These are phyloP conservation scores for Decorospora gaudefroyi DNA, from an alignment of 2,329 filamentous ascomycete genomes.

Conservation along the genomic window DNA sequence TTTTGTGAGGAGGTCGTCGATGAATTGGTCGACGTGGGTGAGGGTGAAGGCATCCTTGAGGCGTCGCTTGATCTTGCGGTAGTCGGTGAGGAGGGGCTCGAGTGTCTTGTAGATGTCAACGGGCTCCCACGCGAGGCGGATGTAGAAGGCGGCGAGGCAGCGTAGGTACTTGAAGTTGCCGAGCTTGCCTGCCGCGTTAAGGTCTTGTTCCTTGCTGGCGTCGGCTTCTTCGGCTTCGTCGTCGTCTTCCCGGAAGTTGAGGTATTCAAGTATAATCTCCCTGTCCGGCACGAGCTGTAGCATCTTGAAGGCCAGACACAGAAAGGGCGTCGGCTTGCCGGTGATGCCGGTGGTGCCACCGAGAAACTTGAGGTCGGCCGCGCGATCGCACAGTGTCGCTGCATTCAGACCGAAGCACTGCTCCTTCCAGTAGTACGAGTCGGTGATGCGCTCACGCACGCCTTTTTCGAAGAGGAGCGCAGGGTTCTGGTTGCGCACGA, in stretches of 20 bases:
- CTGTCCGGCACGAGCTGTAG: slow-evolving; percentile 83
- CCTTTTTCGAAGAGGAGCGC: slow-evolving; percentile 96
- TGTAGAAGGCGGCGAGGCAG: slow-evolving; percentile 88
- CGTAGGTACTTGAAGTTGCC: slow-evolving; percentile 75
- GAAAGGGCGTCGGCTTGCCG: slow-evolving; percentile 87
- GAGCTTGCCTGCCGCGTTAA: slow-evolving; percentile 36
- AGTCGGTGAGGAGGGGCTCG: slow-evolving; percentile 82
- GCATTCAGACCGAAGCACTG: slow-evolving; percentile 95
- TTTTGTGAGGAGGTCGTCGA: slow-evolving; percentile 88
- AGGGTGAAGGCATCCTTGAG: slow-evolving; percentile 74
- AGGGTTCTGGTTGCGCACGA: slow-evolving; percentile 89
- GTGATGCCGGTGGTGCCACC: slow-evolving; percentile 84
- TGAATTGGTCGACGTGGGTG: slow-evolving; percentile 87
- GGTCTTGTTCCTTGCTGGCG: slow-evolving; percentile 23
- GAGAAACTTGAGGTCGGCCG: slow-evolving; percentile 80
- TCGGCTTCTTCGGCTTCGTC: slow-evolving; percentile 18
- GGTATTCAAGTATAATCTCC: slow-evolving; percentile 77
- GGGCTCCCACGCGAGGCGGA: slow-evolving; percentile 82
- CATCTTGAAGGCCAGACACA: slow-evolving; percentile 93
- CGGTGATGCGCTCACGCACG: slow-evolving; percentile 91
- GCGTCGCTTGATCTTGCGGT: slow-evolving; percentile 78
- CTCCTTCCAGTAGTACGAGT: slow-evolving; percentile 98
- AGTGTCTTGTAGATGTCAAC: slow-evolving; percentile 78
- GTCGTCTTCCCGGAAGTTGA: slow-evolving; percentile 59
- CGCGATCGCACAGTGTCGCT: slow-evolving; percentile 80